Percentiles rank a stretch among this genome's conserved stretches.
Conservation (phyloP, 1,139 yeast genomes). For the Cylindricascospora bacillispora region DNA sequence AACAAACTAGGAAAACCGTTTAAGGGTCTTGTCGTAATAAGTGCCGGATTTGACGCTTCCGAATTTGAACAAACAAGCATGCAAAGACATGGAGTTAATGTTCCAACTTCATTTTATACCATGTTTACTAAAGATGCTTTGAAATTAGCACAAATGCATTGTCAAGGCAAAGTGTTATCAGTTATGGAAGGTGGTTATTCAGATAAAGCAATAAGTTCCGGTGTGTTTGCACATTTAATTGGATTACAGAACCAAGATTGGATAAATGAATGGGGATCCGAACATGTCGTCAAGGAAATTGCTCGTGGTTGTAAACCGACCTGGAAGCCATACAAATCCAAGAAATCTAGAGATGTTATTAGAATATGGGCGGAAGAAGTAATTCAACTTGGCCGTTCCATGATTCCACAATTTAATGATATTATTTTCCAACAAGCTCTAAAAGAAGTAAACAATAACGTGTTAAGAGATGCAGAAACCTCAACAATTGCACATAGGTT, state of each 20-base stretch:
- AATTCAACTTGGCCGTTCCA: slow-evolving; percentile 50
- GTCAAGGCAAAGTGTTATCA: slow-evolving; percentile 54
- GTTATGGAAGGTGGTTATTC: slow-evolving; percentile 81
- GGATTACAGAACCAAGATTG: slow-evolving; percentile 49
- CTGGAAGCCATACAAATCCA: slow-evolving; percentile 47
- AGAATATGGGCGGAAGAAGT: slow-evolving; percentile 57
- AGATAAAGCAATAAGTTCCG: slow-evolving; percentile 71
- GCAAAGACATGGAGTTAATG: slow-evolving; percentile 79
- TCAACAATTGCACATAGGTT: slow-evolving; percentile 14
- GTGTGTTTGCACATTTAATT: slow-evolving; percentile 65
- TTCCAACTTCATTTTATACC: slow-evolving; percentile 71
- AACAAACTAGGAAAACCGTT: slow-evolving; percentile 35
- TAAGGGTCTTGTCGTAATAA: slow-evolving; percentile 57
- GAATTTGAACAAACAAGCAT: slow-evolving; percentile 71
- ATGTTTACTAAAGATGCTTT: slow-evolving; percentile 64
- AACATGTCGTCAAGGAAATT: slow-evolving; percentile 52
- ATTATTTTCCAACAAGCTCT: slow-evolving; percentile 12
- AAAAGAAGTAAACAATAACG: slow-evolving; percentile 2
- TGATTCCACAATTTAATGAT: slow-evolving; percentile 41
- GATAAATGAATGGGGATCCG: slow-evolving; percentile 53
- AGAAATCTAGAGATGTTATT: slow-evolving; percentile 31
- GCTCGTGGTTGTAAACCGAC: slow-evolving; percentile 56
- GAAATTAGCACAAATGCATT: slow-evolving; percentile 46
- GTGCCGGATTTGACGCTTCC: slow-evolving; percentile 86
- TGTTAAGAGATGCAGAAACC: slow-evolving; percentile 2